phyloP scores from a whole-genome alignment of 768 basidiomycete species.

The Trametes meyenii region DNA sequence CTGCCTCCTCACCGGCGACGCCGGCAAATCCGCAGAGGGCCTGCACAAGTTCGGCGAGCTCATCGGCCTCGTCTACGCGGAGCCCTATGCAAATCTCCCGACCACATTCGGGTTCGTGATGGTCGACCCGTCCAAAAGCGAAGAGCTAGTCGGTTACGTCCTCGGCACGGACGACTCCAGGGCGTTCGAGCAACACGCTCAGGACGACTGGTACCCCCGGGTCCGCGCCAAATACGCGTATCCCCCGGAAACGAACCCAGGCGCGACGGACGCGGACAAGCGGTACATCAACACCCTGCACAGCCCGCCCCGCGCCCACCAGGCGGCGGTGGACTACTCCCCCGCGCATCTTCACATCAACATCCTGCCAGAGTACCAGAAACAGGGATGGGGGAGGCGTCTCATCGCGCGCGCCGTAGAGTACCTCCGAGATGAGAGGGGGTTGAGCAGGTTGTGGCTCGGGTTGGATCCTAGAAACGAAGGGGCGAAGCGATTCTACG shows the following conservation, averaged over 20 bases:
- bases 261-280: slow-evolving; percentile 42
- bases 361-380: slow-evolving; percentile 66
- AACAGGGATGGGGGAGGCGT: slow-evolving; percentile 70
- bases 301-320: slow-evolving; percentile 43
- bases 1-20: slow-evolving; percentile 75
- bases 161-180: slow-evolving; percentile 71
- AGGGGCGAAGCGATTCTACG: slow-evolving; percentile 63
- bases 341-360: slow-evolving; percentile 79
- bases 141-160: slow-evolving; percentile 69
- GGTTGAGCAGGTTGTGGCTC: slow-evolving; percentile 62
- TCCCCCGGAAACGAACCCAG: slow-evolving; percentile 12
- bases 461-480: slow-evolving; percentile 68
- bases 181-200: slow-evolving; percentile 57
- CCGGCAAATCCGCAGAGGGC: slow-evolving; percentile 64
- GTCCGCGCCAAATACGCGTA: slow-evolving; percentile 57
- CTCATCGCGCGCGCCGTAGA: slow-evolving; percentile 58
- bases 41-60: slow-evolving; percentile 66
- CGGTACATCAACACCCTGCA: slow-evolving; percentile 41
- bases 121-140: slow-evolving; percentile 38
- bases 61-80: slow-evolving; percentile 71
- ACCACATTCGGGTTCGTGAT: slow-evolving; percentile 75
- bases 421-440: slow-evolving; percentile 47
- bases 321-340: slow-evolving; percentile 62
- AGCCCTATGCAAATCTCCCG: slow-evolving; percentile 74
- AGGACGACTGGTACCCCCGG: slow-evolving; percentile 66